Base-by-base conservation (phyloP, 2,329 filamentous ascomycete genomes). In the Ophiostoma triangulosporum region DNA sequence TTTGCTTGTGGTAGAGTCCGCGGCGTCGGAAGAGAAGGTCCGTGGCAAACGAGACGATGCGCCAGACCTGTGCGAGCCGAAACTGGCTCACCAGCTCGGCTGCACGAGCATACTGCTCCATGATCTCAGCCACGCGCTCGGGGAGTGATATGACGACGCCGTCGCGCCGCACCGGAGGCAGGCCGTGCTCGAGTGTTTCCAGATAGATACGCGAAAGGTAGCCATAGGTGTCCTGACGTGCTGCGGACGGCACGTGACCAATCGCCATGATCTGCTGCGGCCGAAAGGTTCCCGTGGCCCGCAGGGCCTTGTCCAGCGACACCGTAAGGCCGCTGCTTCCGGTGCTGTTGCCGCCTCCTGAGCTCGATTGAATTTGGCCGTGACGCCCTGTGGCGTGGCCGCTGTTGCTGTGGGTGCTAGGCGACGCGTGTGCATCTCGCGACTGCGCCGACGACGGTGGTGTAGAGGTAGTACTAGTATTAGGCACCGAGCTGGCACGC, bases 51-150 rank as follows among this genome's bases (percentile, higher is more conserved):
- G 74, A 73, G 20, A 84, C 62, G 12, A 83, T 71, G 29, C 78
- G 74, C 80, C 80, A 84, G 1, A 78, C 81, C 61, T 84, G 80
- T 5, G 80, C 77, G 0, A 84, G 69, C 1, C 80, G 73, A 61
- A 77, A 83, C 48, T 78, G 69, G 31, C 72, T 73, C 20, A 75
- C 73, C 3, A 66, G 68, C 58, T 83, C 78, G 2, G 80, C 77
- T n/a, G 76, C 73, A 24, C 65, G 68, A 3, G 78, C 79, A 60
- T 76, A 84, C 33, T 72, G 67, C 57, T 81, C 75, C 56, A 82
- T 67, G 8, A 81, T 78, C 2, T 60, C 56, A 1, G 63, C 62
- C 2, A 82, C 67, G n/a, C 77, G 67, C 9, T 74, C 66, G 4
- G 70, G 68, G 15, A 81, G 64, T 0, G 70, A 56, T 26, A 62